Percentiles rank a stretch among this genome's conserved stretches.
Conservation (phyloP, 2,329 filamentous ascomycete genomes). For the Colletotrichum filicis region DNA sequence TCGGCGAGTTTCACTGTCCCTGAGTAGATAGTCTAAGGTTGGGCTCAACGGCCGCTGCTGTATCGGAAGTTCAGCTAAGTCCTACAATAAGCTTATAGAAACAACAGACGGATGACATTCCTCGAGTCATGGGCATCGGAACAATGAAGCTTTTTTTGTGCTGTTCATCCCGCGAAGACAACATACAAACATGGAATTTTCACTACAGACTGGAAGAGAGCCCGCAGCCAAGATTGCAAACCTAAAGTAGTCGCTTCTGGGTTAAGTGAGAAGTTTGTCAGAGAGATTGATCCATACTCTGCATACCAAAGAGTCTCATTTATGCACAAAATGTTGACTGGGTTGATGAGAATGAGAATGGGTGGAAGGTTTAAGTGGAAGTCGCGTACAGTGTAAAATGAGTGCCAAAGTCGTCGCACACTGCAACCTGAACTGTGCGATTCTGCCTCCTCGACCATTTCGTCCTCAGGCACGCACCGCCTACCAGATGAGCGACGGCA, state of each 20-base stretch:
- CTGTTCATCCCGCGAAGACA: neutral
- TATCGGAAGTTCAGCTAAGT: neutral
- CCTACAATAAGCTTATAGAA: neutral
- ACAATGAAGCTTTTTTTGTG: neutral
- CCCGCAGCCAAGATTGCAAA: neutral
- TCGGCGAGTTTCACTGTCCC: neutral
- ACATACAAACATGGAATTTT: neutral
- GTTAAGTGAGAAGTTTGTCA: neutral
- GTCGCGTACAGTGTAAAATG: neutral
- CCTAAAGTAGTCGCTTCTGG: no score
- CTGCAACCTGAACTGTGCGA: neutral
- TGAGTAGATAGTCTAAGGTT: neutral
- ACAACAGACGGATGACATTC: neutral
- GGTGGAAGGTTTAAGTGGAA: neutral
- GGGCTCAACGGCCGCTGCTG: neutral
- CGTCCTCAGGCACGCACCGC: slow-evolving; percentile 30
- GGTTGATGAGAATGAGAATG: neutral
- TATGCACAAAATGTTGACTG: no score
- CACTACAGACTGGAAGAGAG: neutral
- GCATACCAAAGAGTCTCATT: neutral
- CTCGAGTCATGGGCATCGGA: neutral
- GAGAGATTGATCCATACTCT: neutral
- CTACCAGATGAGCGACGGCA: slow-evolving; percentile 15
- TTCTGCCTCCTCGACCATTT: neutral
- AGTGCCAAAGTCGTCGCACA: neutral